phyloP scores from a whole-genome alignment of 495 filamentous ascomycete genomes.

The Lasiosphaeris hirsuta region DNA sequence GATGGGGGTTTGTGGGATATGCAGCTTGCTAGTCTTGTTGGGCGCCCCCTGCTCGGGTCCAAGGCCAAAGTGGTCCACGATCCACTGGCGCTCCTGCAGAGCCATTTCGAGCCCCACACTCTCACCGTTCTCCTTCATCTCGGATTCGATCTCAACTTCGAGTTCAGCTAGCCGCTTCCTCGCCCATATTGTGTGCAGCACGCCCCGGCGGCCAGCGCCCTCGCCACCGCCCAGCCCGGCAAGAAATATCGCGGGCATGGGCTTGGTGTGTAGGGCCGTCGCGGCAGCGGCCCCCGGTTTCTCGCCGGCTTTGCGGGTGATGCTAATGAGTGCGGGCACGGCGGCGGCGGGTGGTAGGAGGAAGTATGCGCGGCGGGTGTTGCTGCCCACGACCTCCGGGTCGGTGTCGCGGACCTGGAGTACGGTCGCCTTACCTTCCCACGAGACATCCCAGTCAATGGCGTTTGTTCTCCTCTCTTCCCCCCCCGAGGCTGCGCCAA shows the following conservation, averaged over 20 bases:
- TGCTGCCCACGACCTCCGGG: conserved; percentile 12
- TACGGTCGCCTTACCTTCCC: conserved; percentile 68
- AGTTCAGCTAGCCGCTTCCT: conserved; percentile 70
- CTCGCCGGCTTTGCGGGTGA: conserved; percentile 46
- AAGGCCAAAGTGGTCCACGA: conserved; percentile 73
- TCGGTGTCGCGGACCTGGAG: conserved; percentile 59
- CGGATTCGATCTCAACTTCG: conserved; percentile 64
- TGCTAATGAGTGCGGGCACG: conserved; percentile 65
- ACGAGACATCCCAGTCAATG: conserved; percentile 68
- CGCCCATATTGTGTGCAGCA: conserved; percentile 79
- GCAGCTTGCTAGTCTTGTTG: conserved; percentile 23
- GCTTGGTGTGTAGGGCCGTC: conserved; percentile 54
- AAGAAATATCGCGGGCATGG: conserved; percentile 77
- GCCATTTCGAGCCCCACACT: conserved; percentile 79
- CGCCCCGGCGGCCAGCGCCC: conserved; percentile 69
- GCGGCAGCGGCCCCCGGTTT: not conserved
- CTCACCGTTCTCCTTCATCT: conserved; percentile 65
- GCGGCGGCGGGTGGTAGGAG: conserved; percentile 62
- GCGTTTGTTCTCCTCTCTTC: not conserved
- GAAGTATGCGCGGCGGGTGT: conserved; percentile 66
- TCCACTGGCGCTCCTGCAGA: conserved; percentile 74
- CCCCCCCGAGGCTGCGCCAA: conserved; percentile 26
- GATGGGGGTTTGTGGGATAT: conserved; percentile 26
- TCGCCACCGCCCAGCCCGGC: conserved; percentile 62
- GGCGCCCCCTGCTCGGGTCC: conserved; percentile 26